Conservation (phyloP, 805 yeast species). For the Lachancea fermentati region DNA sequence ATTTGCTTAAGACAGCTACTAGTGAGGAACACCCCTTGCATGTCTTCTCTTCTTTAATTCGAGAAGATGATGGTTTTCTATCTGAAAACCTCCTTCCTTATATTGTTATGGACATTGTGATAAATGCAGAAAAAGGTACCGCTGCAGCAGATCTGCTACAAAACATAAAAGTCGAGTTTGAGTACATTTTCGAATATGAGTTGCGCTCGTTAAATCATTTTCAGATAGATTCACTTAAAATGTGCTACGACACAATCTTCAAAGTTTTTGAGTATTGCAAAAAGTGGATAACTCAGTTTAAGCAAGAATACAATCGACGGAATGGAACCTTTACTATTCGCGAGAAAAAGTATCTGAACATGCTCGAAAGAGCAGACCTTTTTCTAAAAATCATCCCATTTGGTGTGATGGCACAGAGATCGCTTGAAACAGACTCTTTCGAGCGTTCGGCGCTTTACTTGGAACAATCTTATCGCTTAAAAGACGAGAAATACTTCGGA, state of each 20-base stretch:
- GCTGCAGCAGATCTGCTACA: slow-evolving; percentile 35
- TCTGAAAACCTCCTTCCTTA: slow-evolving; percentile 74
- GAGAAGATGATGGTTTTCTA: slow-evolving; percentile 64
- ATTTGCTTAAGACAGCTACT: slow-evolving; percentile 44
- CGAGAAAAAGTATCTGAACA: slow-evolving; percentile 20
- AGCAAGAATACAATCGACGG: slow-evolving; percentile 28
- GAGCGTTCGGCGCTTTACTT: slow-evolving; percentile 83
- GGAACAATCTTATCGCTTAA: slow-evolving; percentile 62
- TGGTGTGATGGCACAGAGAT: slow-evolving; percentile 65
- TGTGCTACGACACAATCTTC: slow-evolving; percentile 69
- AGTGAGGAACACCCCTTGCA: slow-evolving; percentile 43
- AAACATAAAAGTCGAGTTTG: slow-evolving; percentile 54
- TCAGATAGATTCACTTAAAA: slow-evolving; percentile 52
- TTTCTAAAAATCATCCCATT: slow-evolving; percentile 58
- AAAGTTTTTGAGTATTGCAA: slow-evolving; percentile 76
- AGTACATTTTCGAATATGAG: slow-evolving; percentile 48
- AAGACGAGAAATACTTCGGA: slow-evolving; percentile 25
- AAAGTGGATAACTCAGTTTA: slow-evolving; percentile 57
- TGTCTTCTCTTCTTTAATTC: slow-evolving; percentile 57
- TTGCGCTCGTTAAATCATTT: slow-evolving; percentile 43
- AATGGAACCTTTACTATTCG: slow-evolving; percentile 26
- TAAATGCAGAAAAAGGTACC: slow-evolving; percentile 42
- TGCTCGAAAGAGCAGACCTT: slow-evolving; percentile 35
- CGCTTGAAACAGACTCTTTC: slow-evolving; percentile 77
- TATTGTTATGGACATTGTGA: slow-evolving; percentile 57